Evolutionary conservation across 208 protist genomes (phyloP).

Genomic region (Trypanosoma conorhini): DNA sequence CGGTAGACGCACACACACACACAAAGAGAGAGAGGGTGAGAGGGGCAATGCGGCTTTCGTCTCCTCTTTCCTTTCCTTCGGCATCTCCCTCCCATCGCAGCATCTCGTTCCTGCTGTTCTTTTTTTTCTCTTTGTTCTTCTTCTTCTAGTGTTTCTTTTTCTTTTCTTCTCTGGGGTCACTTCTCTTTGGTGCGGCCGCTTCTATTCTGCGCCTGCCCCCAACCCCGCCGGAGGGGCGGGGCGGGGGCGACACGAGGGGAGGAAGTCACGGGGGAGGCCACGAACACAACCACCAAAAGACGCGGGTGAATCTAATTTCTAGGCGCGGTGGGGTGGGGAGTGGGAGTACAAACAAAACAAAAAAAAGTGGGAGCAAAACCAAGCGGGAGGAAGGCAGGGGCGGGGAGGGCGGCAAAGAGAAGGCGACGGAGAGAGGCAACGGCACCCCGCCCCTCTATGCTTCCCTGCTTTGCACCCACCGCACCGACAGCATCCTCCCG

Average conservation of each 20-base stretch:
- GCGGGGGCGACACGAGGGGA: not conserved
- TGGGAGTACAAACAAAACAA: conserved; percentile 2
- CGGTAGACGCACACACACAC: not conserved
- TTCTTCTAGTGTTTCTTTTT: conserved; percentile 5
- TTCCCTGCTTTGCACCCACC: not conserved
- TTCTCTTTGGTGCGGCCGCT: not conserved
- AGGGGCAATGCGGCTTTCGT: not conserved
- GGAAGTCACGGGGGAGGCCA: not conserved
- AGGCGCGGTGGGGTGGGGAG: conserved; percentile 7
- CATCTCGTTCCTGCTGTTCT: conserved; percentile 1
- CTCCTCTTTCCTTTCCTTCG: conserved; percentile 14
- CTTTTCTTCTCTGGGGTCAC: not conserved
- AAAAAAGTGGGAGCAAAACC: conserved; percentile 4
- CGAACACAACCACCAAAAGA: conserved; percentile 19
- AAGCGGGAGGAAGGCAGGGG: not conserved
- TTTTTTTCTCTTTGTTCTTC: not conserved
- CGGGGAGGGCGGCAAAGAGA: conserved; percentile 28
- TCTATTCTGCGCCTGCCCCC: not conserved
- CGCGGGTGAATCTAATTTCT: conserved; percentile 17
- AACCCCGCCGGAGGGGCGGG: not conserved
- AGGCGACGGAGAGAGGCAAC: conserved; percentile 1
- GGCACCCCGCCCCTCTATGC: not conserved
- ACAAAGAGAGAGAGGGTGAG: not conserved
- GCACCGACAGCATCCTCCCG: not conserved
- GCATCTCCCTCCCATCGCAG: not conserved